A percentile compares a stretch with the other conserved stretches of the same genome.
Conservation (phyloP, 495 filamentous ascomycete species). For the Neurospora terricola region DNA sequence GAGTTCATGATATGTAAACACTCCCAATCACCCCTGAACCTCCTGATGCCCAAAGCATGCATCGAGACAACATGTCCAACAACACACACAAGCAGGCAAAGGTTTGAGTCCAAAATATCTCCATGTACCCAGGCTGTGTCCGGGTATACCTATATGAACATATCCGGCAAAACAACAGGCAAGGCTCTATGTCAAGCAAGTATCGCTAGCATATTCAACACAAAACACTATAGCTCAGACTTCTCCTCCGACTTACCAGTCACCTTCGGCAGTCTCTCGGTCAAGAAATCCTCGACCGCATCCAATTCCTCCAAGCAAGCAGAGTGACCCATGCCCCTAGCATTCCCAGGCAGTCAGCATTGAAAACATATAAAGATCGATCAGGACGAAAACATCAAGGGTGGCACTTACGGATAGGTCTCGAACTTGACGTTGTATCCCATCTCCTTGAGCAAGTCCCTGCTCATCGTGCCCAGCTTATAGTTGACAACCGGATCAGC, state of each 20-base stretch:
- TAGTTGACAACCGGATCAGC: conserved; percentile 60
- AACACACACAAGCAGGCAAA: not conserved
- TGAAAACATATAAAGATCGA: not conserved
- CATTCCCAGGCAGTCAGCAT: conserved; percentile 6
- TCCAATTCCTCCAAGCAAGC: conserved; percentile 73
- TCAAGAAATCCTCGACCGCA: conserved; percentile 70
- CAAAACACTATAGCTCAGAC: conserved; percentile 24
- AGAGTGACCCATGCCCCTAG: conserved; percentile 60
- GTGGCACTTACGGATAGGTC: conserved; percentile 54
- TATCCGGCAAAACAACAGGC: not conserved
- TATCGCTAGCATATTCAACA: not conserved
- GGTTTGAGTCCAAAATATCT: not conserved
- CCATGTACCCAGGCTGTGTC: not conserved
- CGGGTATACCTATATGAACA: not conserved
- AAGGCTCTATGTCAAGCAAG: not conserved
- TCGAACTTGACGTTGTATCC: conserved; percentile 67
- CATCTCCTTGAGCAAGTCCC: conserved; percentile 49
- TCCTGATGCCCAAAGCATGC: not conserved
- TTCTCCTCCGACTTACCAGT: conserved; percentile 36
- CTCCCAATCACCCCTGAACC: not conserved
- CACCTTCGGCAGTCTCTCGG: conserved; percentile 47
- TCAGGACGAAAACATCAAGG: not conserved
- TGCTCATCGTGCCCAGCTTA: conserved; percentile 56
- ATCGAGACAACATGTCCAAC: not conserved
- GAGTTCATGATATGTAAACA: not conserved